Percentiles rank a stretch among this genome's conserved stretches.
These are phyloP conservation scores for Clathrus columnatus DNA, from an alignment of 768 basidiomycete species.

Conservation along the genomic window DNA sequence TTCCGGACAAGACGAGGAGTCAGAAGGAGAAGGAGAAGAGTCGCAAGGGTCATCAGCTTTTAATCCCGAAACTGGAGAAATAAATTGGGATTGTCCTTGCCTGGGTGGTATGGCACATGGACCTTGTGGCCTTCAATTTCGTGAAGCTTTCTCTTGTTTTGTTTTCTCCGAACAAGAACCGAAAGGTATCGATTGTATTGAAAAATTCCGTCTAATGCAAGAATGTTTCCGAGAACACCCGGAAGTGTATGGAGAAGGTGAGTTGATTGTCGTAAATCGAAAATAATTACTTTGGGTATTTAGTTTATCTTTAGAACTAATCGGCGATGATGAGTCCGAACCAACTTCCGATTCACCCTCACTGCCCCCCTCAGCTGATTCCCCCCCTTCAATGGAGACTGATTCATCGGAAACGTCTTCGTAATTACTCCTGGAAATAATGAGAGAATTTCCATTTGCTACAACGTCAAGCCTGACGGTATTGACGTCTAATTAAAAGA, in stretches of 20 bases:
- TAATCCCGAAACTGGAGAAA: constrained; percentile 96
- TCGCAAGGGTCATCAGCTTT: constrained; percentile 49
- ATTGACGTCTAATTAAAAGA: too few species aligned
- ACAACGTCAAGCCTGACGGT: too few species aligned
- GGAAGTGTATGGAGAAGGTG: constrained; percentile 92
- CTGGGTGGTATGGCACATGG: constrained; percentile 98
- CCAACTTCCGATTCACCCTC: not conserved
- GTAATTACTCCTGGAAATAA: too few species aligned
- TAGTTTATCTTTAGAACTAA: not conserved
- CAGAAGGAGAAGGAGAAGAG: constrained; percentile 11
- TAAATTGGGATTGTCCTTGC: constrained; percentile 99
- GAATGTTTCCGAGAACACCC: constrained; percentile 94
- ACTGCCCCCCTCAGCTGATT: not conserved
- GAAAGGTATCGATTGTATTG: constrained; percentile 96
- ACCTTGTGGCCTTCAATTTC: constrained; percentile 89
- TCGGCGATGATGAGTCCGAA: not conserved
- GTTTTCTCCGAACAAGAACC: constrained; percentile 90
- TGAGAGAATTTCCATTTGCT: too few species aligned
- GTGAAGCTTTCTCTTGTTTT: constrained; percentile 95
- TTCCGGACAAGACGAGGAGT: not conserved
- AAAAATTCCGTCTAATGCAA: constrained; percentile 97
- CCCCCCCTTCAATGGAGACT: not conserved
- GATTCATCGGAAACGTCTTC: not conserved
- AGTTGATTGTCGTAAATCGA: constrained; percentile 19
- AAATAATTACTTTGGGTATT: not conserved